Base-by-base conservation (phyloP, 768 basidiomycete species). In the Boletus tomentosulus region DNA sequence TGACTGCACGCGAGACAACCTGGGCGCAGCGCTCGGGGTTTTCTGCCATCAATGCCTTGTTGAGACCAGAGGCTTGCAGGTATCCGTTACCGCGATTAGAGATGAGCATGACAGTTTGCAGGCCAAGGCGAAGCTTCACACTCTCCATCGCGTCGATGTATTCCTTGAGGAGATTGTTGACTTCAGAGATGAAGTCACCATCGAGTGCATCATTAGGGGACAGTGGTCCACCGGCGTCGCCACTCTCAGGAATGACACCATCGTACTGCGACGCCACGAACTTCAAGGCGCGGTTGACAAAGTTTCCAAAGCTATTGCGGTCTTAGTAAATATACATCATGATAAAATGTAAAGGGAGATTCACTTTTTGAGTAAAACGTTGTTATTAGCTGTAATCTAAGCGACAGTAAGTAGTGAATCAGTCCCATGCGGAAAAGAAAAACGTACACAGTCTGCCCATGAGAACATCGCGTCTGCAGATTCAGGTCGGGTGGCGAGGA, bases 401-500 rank as follows among this genome's bases (percentile, higher is more conserved):
- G 35, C 22, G 47, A 48, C 19, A 13, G 11, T 52, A 8, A 60
- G 50, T 25, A 43, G 11, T 46, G 38, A 33, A 55, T 34, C 12
- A 35, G 16, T 5, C 1, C 42, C 30, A 12, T 7, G 33, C 22
- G 11, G 10, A 13, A 31, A 27, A 13, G 12, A 30, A 3, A 3
- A 24, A 71, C 88, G 68, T 67, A 92, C 92, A 64, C 94, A 96
- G 57, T 93, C 93, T 15, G 84, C 77, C 97, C 97, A 99, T 0
- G 94, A 92, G 76, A 99, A 99, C 78, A 91, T 93, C 44, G 95
- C 84, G 66, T 99, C 97, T 19, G 85, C 85, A 8, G 85, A 93
- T 73, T 99, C 97, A 3, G 97, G 97, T 48, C 97, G 78, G 12
- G 92, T 87, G 8, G 91, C 89, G 15, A 99, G 78, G 12, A 99